phyloP scores from a whole-genome alignment of 371 early-diverging fungal genomes.

The Coemansia sp. region DNA sequence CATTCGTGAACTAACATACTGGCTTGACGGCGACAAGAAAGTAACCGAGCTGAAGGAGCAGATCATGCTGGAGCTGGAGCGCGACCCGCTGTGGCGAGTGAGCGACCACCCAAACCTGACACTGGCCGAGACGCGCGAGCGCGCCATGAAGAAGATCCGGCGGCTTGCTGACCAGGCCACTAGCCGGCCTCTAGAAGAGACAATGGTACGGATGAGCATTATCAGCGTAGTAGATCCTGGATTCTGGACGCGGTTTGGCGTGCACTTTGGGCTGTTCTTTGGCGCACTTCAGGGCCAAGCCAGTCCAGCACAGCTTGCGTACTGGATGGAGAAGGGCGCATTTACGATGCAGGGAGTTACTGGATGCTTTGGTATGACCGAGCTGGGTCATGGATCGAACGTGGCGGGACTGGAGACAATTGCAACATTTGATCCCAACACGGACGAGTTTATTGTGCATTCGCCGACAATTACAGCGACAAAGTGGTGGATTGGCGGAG shows the following conservation, averaged over 20 bases:
- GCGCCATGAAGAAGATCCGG: constrained; percentile 84
- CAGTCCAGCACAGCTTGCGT: constrained; percentile 77
- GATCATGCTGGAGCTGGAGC: constrained; percentile 84
- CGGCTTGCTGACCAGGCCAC: constrained; percentile 72
- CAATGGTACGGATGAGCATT: constrained; percentile 79
- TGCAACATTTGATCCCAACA: constrained; percentile 80
- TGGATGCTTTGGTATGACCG: constrained; percentile 93
- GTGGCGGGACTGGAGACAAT: constrained; percentile 92
- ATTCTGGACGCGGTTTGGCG: constrained; percentile 91
- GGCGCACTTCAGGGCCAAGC: constrained; percentile 87
- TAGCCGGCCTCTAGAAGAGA: constrained; percentile 70
- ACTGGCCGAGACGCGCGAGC: constrained; percentile 75
- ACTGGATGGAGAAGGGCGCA: constrained; percentile 89
- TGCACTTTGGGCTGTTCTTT: constrained; percentile 89
- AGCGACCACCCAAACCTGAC: constrained; percentile 77
- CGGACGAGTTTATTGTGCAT: constrained; percentile 87
- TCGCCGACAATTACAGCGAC: constrained; percentile 88
- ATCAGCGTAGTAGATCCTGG: constrained; percentile 81
- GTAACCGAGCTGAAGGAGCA: constrained; percentile 72
- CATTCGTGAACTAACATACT: constrained; percentile 74
- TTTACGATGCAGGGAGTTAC: constrained; percentile 75
- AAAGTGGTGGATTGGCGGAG: constrained; percentile 98
- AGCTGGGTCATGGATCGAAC: constrained; percentile 87
- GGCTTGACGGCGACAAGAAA: constrained; percentile 76
- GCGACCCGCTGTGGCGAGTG: constrained; percentile 83